Percentiles rank a stretch among this genome's conserved stretches.
These are phyloP conservation scores for Tulasnella sp. DNA, from an alignment of 768 basidiomycete genomes.

Conservation along the genomic window DNA sequence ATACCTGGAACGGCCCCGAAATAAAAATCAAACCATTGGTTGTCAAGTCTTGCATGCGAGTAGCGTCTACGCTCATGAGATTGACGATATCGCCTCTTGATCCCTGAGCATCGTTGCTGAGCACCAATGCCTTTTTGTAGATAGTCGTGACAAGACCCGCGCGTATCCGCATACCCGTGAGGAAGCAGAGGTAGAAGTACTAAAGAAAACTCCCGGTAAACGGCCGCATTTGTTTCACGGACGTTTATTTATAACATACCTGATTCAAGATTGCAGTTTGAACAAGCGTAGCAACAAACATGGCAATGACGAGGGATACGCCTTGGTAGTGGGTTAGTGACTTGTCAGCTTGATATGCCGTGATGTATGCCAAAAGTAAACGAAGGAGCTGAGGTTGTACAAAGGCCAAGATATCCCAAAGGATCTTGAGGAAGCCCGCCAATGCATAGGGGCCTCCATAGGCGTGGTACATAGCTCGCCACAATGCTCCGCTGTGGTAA, in stretches of 20 bases:
- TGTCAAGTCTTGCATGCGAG: constrained; percentile 76
- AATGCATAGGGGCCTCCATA: constrained; percentile 76
- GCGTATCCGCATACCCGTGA: constrained; percentile 92
- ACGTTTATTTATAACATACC: constrained; percentile 46
- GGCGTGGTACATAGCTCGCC: constrained; percentile 71
- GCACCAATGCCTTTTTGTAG: constrained; percentile 81
- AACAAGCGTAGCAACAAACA: constrained; percentile 78
- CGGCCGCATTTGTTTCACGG: neutral
- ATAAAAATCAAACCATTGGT: constrained; percentile 82
- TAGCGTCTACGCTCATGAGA: constrained; percentile 86
- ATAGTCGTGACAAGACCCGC: constrained; percentile 85
- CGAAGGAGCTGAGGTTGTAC: constrained; percentile 86
- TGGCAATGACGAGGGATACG: constrained; percentile 70
- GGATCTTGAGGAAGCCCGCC: constrained; percentile 68
- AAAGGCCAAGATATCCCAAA: constrained; percentile 81
- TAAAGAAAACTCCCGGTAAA: constrained; percentile 41
- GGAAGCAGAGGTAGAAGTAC: constrained; percentile 85
- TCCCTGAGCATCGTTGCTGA: constrained; percentile 82
- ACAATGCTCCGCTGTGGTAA: constrained; percentile 59
- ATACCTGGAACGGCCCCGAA: constrained; percentile 81
- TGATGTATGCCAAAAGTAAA: constrained; percentile 78
- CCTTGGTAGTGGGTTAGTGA: constrained; percentile 57
- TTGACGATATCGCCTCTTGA: constrained; percentile 91
- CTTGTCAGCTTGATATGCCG: constrained; percentile 60
- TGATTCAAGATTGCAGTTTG: constrained; percentile 85